Base-by-base conservation (phyloP, 805 yeast genomes). In the Candida oleophila region DNA sequence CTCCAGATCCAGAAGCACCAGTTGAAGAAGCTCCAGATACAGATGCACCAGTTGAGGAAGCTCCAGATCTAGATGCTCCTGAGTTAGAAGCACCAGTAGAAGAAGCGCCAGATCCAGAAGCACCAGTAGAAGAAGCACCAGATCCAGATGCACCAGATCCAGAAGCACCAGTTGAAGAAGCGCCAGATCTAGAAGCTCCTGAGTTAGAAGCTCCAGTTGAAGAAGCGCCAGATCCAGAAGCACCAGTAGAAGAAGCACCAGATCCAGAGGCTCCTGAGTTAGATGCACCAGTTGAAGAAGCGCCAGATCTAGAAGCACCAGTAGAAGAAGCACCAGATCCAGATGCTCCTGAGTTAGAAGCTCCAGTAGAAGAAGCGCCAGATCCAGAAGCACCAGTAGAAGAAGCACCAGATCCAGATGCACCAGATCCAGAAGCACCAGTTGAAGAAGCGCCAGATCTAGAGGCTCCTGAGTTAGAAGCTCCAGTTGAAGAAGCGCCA, bases 381-480 rank as follows among this genome's bases (percentile, higher is more conserved):
- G 18, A 4, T 4, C 21, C 38, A 15, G 32, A 20, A 18, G 40
- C 22, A 21, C 49, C 56, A 11, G 47, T 37, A 30, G 60, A 54
- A 20, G 58, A 46, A 21, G 57, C n/a, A n/a, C n/a, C n/a, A n/a
- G n/a, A n/a, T n/a, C n/a, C n/a, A n/a, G n/a, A n/a, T n/a, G n/a
- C 44, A 11, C 43, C 18, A 40, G 44, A 30, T 34, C 41, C 5
- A 16, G 44, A 14, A 7, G 14, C 41, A 36, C 45, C 22, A 9
- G 38, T 22, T 19, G 25, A 19, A 16, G 40, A 19, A 5, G n/a
- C 40, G 18, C 25, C 48, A 9, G n/a, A 4, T 11, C 22, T 7
- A 7, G 40, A 37, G 9, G n/a, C 16, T 4, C 20, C 40, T n/a
- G n/a, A n/a, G n/a, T n/a, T n/a, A n/a, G n/a, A n/a, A 18, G 30